Conservation (phyloP, 2,329 filamentous ascomycete species). For the Botrytis hyacinthi region DNA sequence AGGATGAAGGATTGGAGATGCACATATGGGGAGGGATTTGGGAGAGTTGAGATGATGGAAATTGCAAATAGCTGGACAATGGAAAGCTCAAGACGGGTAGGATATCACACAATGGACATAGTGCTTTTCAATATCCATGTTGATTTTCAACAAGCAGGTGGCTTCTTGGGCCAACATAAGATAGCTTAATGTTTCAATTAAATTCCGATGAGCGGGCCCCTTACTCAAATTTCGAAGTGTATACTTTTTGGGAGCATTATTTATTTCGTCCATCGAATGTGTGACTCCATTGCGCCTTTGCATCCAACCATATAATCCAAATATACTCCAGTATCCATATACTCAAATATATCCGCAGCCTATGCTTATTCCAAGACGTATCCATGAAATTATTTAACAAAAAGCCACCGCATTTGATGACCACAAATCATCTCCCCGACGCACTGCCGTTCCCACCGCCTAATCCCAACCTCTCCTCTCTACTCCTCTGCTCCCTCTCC, state of each 20-base stretch:
- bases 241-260: not conserved
- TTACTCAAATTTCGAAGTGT: not conserved
- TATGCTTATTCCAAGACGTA: not conserved
- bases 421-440: not conserved
- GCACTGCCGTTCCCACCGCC: conserved; percentile 28
- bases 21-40: not conserved
- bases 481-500: conserved; percentile 33
- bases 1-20: not conserved
- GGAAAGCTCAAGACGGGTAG: not conserved
- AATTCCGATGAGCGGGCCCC: not conserved
- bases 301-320: not conserved
- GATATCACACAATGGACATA: not conserved
- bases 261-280: not conserved
- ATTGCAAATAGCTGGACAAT: not conserved
- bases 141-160: not conserved
- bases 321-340: not conserved
- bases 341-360: not conserved
- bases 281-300: conserved; percentile 3
- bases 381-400: not conserved
- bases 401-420: not conserved
- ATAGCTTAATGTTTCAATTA: not conserved
- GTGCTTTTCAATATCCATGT: not conserved
- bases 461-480: conserved; percentile 42
- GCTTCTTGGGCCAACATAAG: not conserved
- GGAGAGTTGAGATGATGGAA: not conserved